A percentile compares a stretch with the other conserved stretches of the same genome.
These are phyloP conservation scores for Periglandula ipomoeae DNA, from an alignment of 2,329 filamentous ascomycete genomes.

Conservation along the genomic window DNA sequence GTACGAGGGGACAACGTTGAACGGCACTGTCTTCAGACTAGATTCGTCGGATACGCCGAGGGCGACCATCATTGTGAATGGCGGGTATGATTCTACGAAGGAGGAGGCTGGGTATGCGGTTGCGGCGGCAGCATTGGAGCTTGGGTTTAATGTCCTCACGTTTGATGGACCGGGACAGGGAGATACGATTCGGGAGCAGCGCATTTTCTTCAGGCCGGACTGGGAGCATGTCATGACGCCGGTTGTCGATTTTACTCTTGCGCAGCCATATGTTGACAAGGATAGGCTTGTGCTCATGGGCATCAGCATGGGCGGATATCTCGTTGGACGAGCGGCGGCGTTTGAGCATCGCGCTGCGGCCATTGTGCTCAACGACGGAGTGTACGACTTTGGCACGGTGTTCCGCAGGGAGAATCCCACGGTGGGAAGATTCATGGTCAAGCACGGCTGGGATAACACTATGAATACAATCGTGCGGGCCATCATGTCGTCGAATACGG, in stretches of 20 bases:
- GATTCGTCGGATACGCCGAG: too few relatives aligned
- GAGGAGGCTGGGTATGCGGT: conserved; percentile 28
- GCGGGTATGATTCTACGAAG: conserved; percentile 28
- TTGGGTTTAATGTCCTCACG: conserved; percentile 33
- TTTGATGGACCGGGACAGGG: conserved; percentile 39
- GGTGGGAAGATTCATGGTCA: conserved; percentile 5
- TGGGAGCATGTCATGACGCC: conserved; percentile 33
- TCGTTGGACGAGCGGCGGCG: conserved; percentile 31
- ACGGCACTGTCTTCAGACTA: too few relatives aligned
- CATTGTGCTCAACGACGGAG: conserved; percentile 26
- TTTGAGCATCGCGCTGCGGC: conserved; percentile 33
- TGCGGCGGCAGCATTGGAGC: conserved; percentile 20
- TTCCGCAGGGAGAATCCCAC: not conserved
- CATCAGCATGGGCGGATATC: conserved; percentile 31
- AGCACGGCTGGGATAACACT: not conserved
- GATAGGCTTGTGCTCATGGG: conserved; percentile 27
- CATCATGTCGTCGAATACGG: not conserved
- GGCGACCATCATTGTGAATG: not conserved
- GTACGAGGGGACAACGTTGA: too few relatives aligned
- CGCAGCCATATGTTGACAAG: conserved; percentile 18
- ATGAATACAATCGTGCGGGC: not conserved
- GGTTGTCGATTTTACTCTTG: conserved; percentile 27
- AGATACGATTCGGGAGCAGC: conserved; percentile 29
- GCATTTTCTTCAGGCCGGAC: conserved; percentile 32
- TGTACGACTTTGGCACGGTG: conserved; percentile 17